Conservation (phyloP, 1,284 basidiomycete species). For the Farysia itapuensis region DNA sequence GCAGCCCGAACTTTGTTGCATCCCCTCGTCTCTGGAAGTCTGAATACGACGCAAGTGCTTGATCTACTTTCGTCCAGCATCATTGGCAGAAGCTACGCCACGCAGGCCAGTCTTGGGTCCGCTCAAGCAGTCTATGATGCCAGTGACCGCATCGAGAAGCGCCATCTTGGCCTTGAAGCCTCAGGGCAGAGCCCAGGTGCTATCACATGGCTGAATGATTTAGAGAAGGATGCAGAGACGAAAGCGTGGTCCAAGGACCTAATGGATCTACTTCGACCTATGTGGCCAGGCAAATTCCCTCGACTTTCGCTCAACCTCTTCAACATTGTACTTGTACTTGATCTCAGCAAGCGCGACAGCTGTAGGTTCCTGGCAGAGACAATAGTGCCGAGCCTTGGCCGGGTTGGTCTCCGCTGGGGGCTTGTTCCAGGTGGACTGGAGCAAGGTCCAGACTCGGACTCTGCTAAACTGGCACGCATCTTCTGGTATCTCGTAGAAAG, state of each 20-base stretch:
- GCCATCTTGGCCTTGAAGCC: background rate
- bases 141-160: constrained; percentile 46
- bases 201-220: constrained; percentile 84
- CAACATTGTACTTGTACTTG: constrained; percentile 50
- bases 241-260: constrained; percentile 23
- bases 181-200: constrained; percentile 61
- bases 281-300: constrained; percentile 49
- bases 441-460: constrained; percentile 7
- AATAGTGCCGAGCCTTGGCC: constrained; percentile 29
- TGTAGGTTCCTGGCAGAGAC: constrained; percentile 43
- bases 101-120: constrained; percentile 6
- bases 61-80: constrained; percentile 65
- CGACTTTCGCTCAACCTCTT: constrained; percentile 49
- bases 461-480: constrained; percentile 32
- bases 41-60: constrained; percentile 71
- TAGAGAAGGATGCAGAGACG: constrained; percentile 72
- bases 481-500: constrained; percentile 42
- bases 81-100: constrained; percentile 25
- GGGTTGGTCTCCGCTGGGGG: constrained; percentile 49
- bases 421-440: constrained; percentile 47
- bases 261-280: constrained; percentile 38
- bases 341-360: constrained; percentile 36
- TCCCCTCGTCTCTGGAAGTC: constrained; percentile 68
- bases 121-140: constrained; percentile 62
- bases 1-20: constrained; percentile 63